These are phyloP conservation scores for Clarireedia sp. DNA, from an alignment of 2,329 filamentous ascomycete species.

Conservation along the genomic window DNA sequence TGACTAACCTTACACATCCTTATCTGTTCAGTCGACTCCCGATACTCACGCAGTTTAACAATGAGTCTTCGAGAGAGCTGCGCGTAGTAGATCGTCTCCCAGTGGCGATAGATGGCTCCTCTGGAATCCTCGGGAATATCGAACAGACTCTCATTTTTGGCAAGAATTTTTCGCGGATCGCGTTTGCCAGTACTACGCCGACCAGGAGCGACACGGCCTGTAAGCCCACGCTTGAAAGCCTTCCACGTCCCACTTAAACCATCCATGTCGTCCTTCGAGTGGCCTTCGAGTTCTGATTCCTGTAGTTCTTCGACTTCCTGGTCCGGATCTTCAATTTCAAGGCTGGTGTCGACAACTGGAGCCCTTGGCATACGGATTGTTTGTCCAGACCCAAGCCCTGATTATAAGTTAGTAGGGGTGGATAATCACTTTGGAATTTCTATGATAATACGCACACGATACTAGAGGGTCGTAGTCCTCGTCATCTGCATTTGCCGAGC, in stretches of 20 bases:
- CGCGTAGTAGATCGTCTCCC: conserved; percentile 21
- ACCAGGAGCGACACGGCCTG: conserved; percentile 16
- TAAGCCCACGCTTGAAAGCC: conserved; percentile 19
- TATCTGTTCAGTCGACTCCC: conserved; percentile 13
- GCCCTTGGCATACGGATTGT: conserved; percentile 19
- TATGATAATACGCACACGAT: conserved; percentile 14
- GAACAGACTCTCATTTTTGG: conserved; percentile 18
- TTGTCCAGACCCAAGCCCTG: conserved; percentile 21
- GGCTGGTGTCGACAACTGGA: conserved; percentile 19
- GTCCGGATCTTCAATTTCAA: conserved; percentile 25
- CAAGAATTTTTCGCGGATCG: conserved; percentile 18
- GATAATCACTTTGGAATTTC: background rate
- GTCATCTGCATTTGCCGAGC: conserved; percentile 7
- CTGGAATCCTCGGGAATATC: conserved; percentile 21
- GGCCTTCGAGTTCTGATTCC: conserved; percentile 17
- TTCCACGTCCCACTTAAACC: conserved; percentile 22
- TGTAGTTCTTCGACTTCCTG: conserved; percentile 24
- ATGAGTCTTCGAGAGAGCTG: conserved; percentile 16
- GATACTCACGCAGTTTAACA: conserved; percentile 16
- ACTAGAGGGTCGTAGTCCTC: conserved; percentile 7
- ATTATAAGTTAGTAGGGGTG: conserved; percentile 1
- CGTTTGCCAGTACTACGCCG: conserved; percentile 4
- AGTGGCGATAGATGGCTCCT: conserved; percentile 27
- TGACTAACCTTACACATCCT: conserved; percentile 19
- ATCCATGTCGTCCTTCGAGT: conserved; percentile 18